Conservation (phyloP, 345 rosid genomes). For the Eucalyptus sideroxylon region DNA sequence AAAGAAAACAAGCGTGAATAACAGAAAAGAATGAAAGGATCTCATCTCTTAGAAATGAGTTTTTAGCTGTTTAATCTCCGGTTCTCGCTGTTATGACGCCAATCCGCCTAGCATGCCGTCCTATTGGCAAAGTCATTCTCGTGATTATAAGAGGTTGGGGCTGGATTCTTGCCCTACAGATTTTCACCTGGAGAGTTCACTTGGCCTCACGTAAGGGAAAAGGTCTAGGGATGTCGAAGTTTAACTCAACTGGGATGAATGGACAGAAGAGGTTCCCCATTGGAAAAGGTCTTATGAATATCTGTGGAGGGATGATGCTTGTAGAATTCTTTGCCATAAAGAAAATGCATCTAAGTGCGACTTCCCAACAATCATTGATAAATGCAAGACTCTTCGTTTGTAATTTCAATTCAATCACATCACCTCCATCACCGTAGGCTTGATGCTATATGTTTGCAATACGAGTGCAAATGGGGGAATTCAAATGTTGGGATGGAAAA, state of each 20-base stretch:
- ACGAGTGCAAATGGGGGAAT: neutral
- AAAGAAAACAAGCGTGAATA: neutral
- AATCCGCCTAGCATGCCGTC: neutral
- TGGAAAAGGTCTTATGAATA: neutral
- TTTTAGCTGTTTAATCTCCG: neutral
- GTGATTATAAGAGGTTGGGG: neutral
- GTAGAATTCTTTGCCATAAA: neutral
- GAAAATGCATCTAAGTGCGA: neutral
- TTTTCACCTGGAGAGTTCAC: neutral
- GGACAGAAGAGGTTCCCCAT: neutral
- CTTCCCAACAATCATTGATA: neutral
- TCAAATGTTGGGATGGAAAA: neutral
- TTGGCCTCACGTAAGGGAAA: neutral
- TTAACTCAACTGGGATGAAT: neutral
- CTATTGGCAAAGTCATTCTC: neutral
- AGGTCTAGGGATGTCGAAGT: neutral
- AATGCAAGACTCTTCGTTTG: accelerated
- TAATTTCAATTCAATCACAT: neutral
- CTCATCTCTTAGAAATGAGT: neutral
- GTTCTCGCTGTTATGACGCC: neutral
- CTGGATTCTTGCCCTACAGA: neutral
- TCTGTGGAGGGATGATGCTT: neutral
- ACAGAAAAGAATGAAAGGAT: neutral
- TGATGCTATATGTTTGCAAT: neutral
- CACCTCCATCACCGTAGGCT: neutral